Evolutionary conservation across 495 filamentous ascomycete species (phyloP).

Genomic region (Gamarada debralockiae): DNA sequence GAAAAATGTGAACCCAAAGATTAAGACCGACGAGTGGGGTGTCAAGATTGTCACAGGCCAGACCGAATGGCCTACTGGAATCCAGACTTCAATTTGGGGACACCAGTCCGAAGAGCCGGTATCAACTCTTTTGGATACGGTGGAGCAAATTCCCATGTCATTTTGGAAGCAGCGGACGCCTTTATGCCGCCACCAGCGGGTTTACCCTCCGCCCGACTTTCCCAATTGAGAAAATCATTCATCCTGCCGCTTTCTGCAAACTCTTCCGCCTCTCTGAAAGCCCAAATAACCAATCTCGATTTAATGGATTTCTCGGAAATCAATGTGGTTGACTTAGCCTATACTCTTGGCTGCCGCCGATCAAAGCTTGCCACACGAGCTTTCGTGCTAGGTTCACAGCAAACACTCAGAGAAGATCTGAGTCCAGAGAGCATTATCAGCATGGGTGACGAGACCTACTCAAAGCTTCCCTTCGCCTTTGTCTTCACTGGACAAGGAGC

Average conservation of each 20-base stretch:
- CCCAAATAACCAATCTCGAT: background rate
- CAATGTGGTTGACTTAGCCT: background rate
- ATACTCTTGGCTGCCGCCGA: constrained; percentile 35
- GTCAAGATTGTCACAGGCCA: constrained; percentile 16
- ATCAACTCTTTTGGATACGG: constrained; percentile 50
- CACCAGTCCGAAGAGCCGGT: constrained; percentile 1
- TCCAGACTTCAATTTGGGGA: background rate
- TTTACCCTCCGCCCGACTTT: background rate
- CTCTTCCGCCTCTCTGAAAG: background rate
- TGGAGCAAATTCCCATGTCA: constrained; percentile 53
- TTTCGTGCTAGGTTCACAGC: background rate
- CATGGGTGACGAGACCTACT: background rate
- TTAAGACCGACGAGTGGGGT: constrained; percentile 30
- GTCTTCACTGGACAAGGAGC: constrained; percentile 21
- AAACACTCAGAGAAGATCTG: background rate
- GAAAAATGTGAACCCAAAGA: constrained; percentile 29
- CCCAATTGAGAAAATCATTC: background rate
- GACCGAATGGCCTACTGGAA: constrained; percentile 9
- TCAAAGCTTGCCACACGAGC: constrained; percentile 29
- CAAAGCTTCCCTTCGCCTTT: background rate
- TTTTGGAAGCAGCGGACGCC: constrained; percentile 39
- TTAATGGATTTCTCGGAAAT: background rate
- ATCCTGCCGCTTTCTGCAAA: background rate
- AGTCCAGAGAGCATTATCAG: background rate
- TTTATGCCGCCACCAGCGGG: no score